Evolutionary conservation across 1,139 yeast genomes (phyloP), one percentile per base, ranked within the genome.

Genomic region (Blastobotrys capitulatus): DNA sequence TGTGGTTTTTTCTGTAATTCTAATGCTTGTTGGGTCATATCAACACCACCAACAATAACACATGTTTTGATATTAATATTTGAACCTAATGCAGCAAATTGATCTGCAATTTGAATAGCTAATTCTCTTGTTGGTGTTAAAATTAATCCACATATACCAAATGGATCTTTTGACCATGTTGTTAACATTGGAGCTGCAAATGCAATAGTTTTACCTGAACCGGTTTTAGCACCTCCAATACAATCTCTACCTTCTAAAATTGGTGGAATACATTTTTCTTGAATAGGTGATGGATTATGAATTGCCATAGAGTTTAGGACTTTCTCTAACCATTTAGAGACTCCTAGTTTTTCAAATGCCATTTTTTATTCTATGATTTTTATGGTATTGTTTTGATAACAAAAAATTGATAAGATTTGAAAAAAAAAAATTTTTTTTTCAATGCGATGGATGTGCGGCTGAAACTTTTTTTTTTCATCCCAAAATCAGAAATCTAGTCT

Each of bases 211-310:
- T 92, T 92, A 77, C 99, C 99, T 31, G 95, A 84, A 70, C 99
- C 99, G 0, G 99, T 92, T 67, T 86, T 86, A 40, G 99, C 98
- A 36, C 98, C 98, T 47, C 98, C 99, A 46, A 92, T 92, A 66
- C 97, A 90, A 66, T 90, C 96, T 58, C 82, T 79, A 9, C 95
- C 97, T 35, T 73, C 74, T 42, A 92, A 66, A 53, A 92, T 86
- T 52, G 84, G 79, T 0, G 97, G 97, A 44, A 92, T 92, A 65
- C 97, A 89, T 2, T 89, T 89, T 5, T 74, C 63, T 65, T 92
- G 99, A 70, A 92, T 90, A 27, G 82, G 79, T 0, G 97, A 87
- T 1, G 99, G 98, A 6, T 77, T 74, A 38, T 76, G 73, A 46
- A 92, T 92, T 55, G 83, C 82, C 94, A 92, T 88, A 19, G 95